Evolutionary conservation across 768 basidiomycete genomes (phyloP), one percentile per base, ranked within the genome.

Genomic region (Calocybe cyanea): DNA sequence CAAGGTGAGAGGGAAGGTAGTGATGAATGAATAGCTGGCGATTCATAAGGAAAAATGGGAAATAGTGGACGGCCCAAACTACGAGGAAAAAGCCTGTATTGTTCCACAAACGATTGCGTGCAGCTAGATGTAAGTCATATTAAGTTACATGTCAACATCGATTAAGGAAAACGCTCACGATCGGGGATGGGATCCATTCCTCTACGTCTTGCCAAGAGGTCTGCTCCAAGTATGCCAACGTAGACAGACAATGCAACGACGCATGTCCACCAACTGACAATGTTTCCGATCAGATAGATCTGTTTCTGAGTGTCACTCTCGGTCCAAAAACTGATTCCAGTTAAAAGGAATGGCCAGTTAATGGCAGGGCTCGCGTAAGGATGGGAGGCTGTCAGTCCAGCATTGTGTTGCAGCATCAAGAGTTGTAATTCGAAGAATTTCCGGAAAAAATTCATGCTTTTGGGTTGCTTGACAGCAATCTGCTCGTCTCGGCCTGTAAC

Each of bases 291-390:
- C 48, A 98, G 75, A 67, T 99, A 99, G 42, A 99, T 93, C 65
- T 99, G 96, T 64, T 88, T 85, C 61, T 90, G 84, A 9, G 74
- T 72, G 5, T 85, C 85, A 45, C 76, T 83, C 56, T 89, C 76
- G 4, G 96, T 99, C 96, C 96, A 99, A 77, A 98, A 98, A 61
- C 92, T 94, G 70, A 99, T 98, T 39, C 96, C 96, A 51, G 75
- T 91, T 21, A 97, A 67, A 31, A 93, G 78, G 83, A 98, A 98
- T 5, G 96, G 96, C 96, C 96, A 99, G 62, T 95, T 93, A 67
- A 97, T 85, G 4, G 96, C 93, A n/a, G 76, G 76, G 48, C 88
- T 90, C 3, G 96, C 93, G 62, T 99, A 99, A 33, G 96, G 96
- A 62, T 99, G 96, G 3, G 87, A 89, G n/a, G 92, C 89, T 19